Evolutionary conservation across 2,329 filamentous ascomycete genomes (phyloP).

Genomic region (Claviceps lovelessii): DNA sequence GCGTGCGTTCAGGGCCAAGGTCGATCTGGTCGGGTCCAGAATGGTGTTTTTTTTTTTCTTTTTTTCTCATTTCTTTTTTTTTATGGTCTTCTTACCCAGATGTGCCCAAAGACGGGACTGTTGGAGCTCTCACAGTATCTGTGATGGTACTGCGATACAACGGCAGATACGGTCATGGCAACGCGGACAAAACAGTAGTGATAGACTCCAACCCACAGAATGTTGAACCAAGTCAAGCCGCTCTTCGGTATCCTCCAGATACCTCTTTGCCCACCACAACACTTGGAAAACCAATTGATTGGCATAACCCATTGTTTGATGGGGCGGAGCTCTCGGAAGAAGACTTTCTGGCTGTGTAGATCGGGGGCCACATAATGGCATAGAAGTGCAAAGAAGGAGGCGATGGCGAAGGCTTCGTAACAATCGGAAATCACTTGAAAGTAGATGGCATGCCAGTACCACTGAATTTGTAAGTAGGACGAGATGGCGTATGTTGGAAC

Average conservation of each 20-base stretch:
- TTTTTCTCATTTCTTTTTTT: too few species aligned
- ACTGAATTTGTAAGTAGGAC: constrained; percentile 58
- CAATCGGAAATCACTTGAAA: constrained; percentile 70
- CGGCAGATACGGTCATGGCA: constrained; percentile 63
- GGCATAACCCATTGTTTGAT: constrained; percentile 63
- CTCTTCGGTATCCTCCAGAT: constrained; percentile 61
- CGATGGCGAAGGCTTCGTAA: constrained; percentile 80
- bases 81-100: constrained; percentile 48
- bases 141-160: constrained; percentile 53
- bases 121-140: constrained; percentile 69
- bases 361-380: constrained; percentile 69
- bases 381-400: constrained; percentile 71
- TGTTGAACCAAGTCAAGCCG: constrained; percentile 82
- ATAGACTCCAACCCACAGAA: constrained; percentile 69
- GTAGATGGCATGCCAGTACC: constrained; percentile 66
- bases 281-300: constrained; percentile 53
- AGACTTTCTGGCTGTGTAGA: constrained; percentile 68
- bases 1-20: background rate
- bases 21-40: too few species aligned
- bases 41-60: background rate
- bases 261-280: constrained; percentile 54
- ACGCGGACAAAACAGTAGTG: constrained; percentile 77
- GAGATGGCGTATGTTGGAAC: constrained; percentile 67
- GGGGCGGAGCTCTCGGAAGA: constrained; percentile 55
- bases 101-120: constrained; percentile 63